Percentiles rank a stretch among this genome's conserved stretches.
phyloP scores from a whole-genome alignment of 2,329 filamentous ascomycete genomes.

The Colletotrichum agaves region DNA sequence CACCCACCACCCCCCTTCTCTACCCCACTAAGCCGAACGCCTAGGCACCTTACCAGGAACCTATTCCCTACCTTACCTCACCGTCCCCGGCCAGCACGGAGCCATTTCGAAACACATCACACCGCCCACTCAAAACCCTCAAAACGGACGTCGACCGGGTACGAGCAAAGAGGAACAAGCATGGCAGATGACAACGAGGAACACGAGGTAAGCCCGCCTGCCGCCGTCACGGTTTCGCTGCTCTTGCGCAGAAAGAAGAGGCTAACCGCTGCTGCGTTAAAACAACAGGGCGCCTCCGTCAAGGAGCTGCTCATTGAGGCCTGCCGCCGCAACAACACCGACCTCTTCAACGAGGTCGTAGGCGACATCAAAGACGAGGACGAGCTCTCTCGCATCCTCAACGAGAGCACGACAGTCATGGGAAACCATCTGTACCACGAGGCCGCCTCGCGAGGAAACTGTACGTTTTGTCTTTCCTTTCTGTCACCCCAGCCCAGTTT shows the following conservation, averaged over 20 bases:
- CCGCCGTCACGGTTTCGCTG: neutral
- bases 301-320: slow-evolving; percentile 91
- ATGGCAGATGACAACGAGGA: slow-evolving; percentile 47
- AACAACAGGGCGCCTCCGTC: slow-evolving; percentile 79
- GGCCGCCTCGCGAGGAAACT: slow-evolving; percentile 86
- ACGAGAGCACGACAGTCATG: slow-evolving; percentile 84
- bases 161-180: neutral
- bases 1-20: neutral
- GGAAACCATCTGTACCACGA: slow-evolving; percentile 92
- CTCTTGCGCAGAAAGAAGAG: neutral
- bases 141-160: slow-evolving; percentile 7
- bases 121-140: neutral
- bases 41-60: neutral
- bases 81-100: slow-evolving; percentile 9
- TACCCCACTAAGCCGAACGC: slow-evolving; percentile 3
- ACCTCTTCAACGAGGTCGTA: slow-evolving; percentile 82
- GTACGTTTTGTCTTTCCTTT: slow-evolving; percentile 61
- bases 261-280: neutral
- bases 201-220: slow-evolving; percentile 46
- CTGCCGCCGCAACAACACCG: slow-evolving; percentile 90
- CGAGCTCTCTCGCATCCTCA: slow-evolving; percentile 81
- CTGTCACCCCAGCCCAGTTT: neutral
- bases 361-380: slow-evolving; percentile 68
- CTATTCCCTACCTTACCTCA: neutral
- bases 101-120: slow-evolving; percentile 23